A percentile compares a stretch with the other conserved stretches of the same genome.
phyloP scores from a whole-genome alignment of 1,139 yeast genomes.

The Hanseniaspora gamundiae region DNA sequence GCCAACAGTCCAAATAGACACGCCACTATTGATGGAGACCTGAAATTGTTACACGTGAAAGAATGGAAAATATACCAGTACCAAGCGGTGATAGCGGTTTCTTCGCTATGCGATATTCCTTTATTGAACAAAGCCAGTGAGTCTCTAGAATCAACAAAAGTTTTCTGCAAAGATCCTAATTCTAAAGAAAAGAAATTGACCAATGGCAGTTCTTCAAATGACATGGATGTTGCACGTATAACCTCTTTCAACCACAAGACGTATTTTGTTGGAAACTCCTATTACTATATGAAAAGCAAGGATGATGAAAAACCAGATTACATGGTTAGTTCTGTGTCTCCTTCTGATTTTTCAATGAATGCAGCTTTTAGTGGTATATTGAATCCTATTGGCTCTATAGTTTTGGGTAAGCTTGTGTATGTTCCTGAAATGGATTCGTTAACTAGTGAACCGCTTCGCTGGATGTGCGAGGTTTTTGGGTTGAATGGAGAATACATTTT shows the following conservation, averaged over 20 bases:
- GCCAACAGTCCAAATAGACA: neutral
- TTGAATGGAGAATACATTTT: neutral
- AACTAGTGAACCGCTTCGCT: neutral
- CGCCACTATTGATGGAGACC: conserved; percentile 6
- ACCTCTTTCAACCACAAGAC: neutral
- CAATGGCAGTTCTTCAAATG: neutral
- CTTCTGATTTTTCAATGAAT: neutral
- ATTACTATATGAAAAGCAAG: neutral
- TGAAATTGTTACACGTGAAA: conserved; percentile 33
- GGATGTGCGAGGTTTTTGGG: conserved; percentile 1
- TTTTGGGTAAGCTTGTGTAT: neutral
- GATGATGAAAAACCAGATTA: neutral
- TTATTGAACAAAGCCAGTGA: conserved; percentile 9
- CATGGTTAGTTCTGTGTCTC: neutral
- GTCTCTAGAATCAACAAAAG: neutral
- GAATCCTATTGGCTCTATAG: neutral
- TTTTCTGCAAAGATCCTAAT: neutral
- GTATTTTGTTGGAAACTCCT: neutral
- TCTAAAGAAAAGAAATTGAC: neutral
- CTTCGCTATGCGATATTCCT: conserved; percentile 38
- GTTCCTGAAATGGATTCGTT: neutral
- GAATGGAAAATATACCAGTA: conserved; percentile 71
- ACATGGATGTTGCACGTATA: neutral
- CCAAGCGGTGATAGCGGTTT: conserved; percentile 44
- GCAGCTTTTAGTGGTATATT: neutral